phyloP scores from a whole-genome alignment of 345 rosid genomes.

The Lepidium africanum region DNA sequence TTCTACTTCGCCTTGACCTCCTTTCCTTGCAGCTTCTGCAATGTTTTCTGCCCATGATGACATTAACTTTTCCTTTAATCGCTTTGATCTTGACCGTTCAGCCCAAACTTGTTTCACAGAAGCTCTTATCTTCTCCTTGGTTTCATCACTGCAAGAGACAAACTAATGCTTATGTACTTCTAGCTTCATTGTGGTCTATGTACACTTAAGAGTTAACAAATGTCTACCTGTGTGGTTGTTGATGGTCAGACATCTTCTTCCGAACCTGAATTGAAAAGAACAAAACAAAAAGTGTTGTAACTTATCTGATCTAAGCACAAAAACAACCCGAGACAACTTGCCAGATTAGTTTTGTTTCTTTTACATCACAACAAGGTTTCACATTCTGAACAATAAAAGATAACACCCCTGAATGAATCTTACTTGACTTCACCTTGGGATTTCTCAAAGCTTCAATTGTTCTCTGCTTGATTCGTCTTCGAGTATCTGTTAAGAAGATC shows the following conservation, averaged over 20 bases:
- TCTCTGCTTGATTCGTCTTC: slow-evolving; percentile 65
- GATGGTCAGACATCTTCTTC: slow-evolving; percentile 64
- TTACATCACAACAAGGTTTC: neutral
- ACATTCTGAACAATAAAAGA: neutral
- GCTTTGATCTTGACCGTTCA: slow-evolving; percentile 46
- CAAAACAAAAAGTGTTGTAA: neutral
- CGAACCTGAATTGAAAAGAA: slow-evolving; percentile 42
- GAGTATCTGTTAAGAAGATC: slow-evolving; percentile 47
- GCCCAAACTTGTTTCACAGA: slow-evolving; percentile 50
- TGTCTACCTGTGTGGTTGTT: slow-evolving; percentile 54
- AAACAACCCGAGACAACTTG: neutral
- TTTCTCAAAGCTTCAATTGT: slow-evolving; percentile 78
- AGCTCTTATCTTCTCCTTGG: slow-evolving; percentile 59
- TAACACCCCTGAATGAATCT: slow-evolving; percentile 31
- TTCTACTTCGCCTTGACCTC: slow-evolving; percentile 48
- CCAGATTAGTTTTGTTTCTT: neutral
- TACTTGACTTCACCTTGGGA: slow-evolving; percentile 94
- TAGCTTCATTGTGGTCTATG: neutral
- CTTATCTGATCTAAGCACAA: neutral
- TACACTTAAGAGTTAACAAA: neutral
- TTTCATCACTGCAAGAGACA: slow-evolving; percentile 51
- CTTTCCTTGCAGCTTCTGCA: slow-evolving; percentile 66
- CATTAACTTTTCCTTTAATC: slow-evolving; percentile 38
- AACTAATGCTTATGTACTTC: neutral
- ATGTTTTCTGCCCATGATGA: slow-evolving; percentile 45